phyloP scores from a whole-genome alignment of 83 land plant species.

The Diphasiastrum complanatum region DNA sequence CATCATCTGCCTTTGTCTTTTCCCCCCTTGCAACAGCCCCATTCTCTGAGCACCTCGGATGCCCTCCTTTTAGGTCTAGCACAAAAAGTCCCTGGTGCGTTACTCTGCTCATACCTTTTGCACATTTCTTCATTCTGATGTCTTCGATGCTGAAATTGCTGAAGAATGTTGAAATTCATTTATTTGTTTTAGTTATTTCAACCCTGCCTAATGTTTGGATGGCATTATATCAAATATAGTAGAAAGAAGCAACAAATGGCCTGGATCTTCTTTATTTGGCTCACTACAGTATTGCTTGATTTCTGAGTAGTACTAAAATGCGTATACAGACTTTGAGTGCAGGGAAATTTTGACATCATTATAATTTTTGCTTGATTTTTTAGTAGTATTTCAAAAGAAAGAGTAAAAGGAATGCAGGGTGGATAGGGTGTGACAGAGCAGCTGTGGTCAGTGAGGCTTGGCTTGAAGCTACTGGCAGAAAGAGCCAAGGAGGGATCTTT shows the following conservation, averaged over 20 bases:
- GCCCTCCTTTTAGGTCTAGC: constrained; percentile 36
- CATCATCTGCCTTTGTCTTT: constrained; percentile 47
- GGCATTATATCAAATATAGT: not conserved
- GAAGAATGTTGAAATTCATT: no score
- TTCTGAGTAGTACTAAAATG: no score
- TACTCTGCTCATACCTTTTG: not conserved
- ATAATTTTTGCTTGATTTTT: constrained; percentile 6
- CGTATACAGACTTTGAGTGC: no score
- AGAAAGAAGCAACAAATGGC: no score
- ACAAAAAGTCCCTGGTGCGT: constrained; percentile 56
- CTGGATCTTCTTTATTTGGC: no score
- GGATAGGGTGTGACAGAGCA: constrained; percentile 83
- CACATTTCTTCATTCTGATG: no score
- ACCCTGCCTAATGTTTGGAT: no score
- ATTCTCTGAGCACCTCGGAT: constrained; percentile 21
- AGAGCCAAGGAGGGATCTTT: constrained; percentile 59
- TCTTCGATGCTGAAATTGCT: no score
- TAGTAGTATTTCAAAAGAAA: constrained; percentile 17
- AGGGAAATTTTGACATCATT: no score
- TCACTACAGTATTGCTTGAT: no score
- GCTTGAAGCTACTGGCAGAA: constrained; percentile 72
- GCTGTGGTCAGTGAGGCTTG: constrained; percentile 81
- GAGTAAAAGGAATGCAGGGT: constrained; percentile 41
- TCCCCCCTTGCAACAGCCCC: constrained; percentile 10
- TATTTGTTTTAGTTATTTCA: no score